Evolutionary conservation across 495 filamentous ascomycete species (phyloP).

Genomic region (Apiosordaria backusii): DNA sequence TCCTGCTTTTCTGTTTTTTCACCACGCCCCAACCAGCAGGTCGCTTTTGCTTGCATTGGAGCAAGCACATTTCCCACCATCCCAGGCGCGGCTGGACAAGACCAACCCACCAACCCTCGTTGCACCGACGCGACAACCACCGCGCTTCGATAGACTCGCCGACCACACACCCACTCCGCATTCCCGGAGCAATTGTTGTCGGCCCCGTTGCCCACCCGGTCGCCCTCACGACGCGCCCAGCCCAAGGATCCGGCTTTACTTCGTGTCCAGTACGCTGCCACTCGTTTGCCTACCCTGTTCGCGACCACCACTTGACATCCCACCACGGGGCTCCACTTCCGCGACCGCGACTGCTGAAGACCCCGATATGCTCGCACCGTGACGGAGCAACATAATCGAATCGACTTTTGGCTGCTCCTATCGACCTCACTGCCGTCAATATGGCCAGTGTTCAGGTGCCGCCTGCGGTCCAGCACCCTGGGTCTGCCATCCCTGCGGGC

Average conservation of each 20-base stretch:
- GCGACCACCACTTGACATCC: slow-evolving; percentile 15
- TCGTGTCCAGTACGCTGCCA: slow-evolving; percentile 10
- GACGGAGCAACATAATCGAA: slow-evolving; percentile 17
- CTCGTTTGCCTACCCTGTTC: slow-evolving; percentile 13
- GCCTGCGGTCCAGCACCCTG: slow-evolving; percentile 59
- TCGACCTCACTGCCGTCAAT: slow-evolving; percentile 31
- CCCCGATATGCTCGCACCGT: slow-evolving; percentile 38
- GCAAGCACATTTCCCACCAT: slow-evolving; percentile 11
- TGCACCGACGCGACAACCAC: slow-evolving; percentile 29
- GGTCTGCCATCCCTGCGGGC: slow-evolving; percentile 52
- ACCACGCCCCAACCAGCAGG: slow-evolving; percentile 29
- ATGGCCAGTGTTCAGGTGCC: slow-evolving; percentile 80
- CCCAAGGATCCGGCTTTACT: slow-evolving; percentile 15
- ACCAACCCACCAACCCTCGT: slow-evolving; percentile 26
- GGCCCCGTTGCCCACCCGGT: slow-evolving; percentile 4
- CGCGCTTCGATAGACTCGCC: slow-evolving; percentile 14
- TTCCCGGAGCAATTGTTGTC: slow-evolving; percentile 10
- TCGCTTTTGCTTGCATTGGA: slow-evolving; percentile 19
- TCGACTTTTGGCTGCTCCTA: slow-evolving; percentile 22
- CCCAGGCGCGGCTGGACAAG: slow-evolving; percentile 19
- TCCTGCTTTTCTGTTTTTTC: slow-evolving; percentile 30
- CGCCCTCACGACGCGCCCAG: slow-evolving; percentile 27
- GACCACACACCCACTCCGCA: slow-evolving; percentile 15
- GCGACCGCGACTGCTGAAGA: slow-evolving; percentile 21
- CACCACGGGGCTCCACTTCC: slow-evolving; percentile 12